Conservation (phyloP, 2,329 filamentous ascomycete species). For the Hypoxylon sp. region DNA sequence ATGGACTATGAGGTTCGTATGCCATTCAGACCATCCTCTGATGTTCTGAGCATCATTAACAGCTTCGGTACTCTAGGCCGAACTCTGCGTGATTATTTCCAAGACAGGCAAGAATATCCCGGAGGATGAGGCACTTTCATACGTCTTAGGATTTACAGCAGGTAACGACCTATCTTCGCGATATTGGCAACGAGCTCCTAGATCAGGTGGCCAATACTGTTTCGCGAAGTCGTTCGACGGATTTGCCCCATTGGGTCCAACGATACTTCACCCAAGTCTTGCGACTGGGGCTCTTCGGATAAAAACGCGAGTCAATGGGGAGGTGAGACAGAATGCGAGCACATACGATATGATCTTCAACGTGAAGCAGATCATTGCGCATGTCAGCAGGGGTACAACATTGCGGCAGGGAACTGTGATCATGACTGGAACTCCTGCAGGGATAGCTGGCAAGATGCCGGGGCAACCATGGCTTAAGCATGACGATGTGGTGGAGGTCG, state of each 20-base stretch:
- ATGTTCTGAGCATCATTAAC: background rate
- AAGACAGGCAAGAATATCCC: conserved; percentile 33
- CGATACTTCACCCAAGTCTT: conserved; percentile 18
- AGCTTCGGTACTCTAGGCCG: background rate
- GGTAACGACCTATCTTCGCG: conserved; percentile 28
- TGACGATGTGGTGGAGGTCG: conserved; percentile 25
- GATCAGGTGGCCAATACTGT: conserved; percentile 27
- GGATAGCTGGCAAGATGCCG: conserved; percentile 27
- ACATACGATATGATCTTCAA: conserved; percentile 24
- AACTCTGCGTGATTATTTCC: conserved; percentile 25
- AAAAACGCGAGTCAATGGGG: conserved; percentile 23
- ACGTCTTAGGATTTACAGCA: conserved; percentile 24
- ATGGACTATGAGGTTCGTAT: conserved; percentile 30
- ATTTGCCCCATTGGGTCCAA: conserved; percentile 28
- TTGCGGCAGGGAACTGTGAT: conserved; percentile 26
- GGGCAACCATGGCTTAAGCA: conserved; percentile 27
- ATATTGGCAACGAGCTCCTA: conserved; percentile 25
- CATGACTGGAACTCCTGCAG: conserved; percentile 29
- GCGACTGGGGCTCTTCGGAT: conserved; percentile 7
- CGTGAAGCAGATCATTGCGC: conserved; percentile 25
- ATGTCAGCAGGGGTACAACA: conserved; percentile 28
- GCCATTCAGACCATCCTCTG: background rate
- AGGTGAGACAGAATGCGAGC: conserved; percentile 24
- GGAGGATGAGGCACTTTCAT: conserved; percentile 17
- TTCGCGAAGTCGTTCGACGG: conserved; percentile 32